Conservation (phyloP, 805 yeast species). For the Yarrowia keelungensis region DNA sequence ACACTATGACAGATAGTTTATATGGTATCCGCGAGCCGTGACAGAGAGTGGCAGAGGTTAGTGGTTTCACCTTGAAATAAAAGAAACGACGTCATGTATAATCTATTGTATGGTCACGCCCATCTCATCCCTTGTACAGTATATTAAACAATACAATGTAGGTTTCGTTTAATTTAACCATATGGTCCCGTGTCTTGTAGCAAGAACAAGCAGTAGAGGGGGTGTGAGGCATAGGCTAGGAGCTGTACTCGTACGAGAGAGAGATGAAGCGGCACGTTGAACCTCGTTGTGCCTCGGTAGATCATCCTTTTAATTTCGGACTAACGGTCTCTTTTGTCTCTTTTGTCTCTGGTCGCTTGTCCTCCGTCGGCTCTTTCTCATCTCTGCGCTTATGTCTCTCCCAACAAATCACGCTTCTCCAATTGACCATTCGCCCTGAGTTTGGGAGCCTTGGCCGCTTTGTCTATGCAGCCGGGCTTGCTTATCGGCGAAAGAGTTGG, state of each 20-base stretch:
- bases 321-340: background rate
- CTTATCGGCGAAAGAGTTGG: constrained; percentile 19
- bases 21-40: background rate
- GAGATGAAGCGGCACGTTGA: no score
- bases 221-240: no score
- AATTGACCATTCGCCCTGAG: constrained; percentile 19
- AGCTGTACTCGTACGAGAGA: no score
- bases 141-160: background rate
- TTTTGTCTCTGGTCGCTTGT: background rate
- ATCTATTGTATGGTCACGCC: constrained; percentile 8
- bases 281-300: background rate
- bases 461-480: constrained; percentile 8
- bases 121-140: background rate
- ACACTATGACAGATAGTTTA: background rate
- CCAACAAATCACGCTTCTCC: constrained; percentile 15
- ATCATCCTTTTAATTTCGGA: constrained; percentile 1
- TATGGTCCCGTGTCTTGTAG: constrained; percentile 7
- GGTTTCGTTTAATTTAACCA: constrained; percentile 23
- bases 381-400: constrained; percentile 1
- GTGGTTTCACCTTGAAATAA: no score
- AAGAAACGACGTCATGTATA: background rate
- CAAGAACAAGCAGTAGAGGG: background rate
- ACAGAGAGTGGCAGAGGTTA: no score
- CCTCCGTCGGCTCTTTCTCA: no score
- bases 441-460: background rate